A percentile compares a stretch with the other conserved stretches of the same genome.
These are phyloP conservation scores for Darksidea phi DNA, from an alignment of 495 filamentous ascomycete species.

Conservation along the genomic window DNA sequence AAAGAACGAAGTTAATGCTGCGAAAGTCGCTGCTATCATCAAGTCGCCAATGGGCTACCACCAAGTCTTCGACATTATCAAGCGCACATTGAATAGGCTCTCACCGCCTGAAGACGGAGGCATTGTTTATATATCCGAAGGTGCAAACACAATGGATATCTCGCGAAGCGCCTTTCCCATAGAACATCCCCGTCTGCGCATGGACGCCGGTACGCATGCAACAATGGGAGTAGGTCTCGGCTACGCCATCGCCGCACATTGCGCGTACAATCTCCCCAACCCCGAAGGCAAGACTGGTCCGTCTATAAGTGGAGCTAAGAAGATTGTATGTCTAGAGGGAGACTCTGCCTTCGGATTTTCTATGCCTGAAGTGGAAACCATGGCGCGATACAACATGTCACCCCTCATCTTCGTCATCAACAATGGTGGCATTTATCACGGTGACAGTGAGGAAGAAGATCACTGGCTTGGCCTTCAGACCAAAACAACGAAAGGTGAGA, in stretches of 20 bases:
- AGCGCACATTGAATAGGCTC: slow-evolving; percentile 46
- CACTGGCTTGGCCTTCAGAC: slow-evolving; percentile 49
- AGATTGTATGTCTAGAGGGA: slow-evolving; percentile 62
- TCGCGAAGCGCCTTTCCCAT: slow-evolving; percentile 60
- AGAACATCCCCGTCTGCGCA: slow-evolving; percentile 56
- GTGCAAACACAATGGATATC: slow-evolving; percentile 68
- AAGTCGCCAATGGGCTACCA: slow-evolving; percentile 54
- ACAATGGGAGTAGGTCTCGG: slow-evolving; percentile 68
- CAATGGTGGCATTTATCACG: slow-evolving; percentile 65
- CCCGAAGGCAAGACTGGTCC: slow-evolving; percentile 13
- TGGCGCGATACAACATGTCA: slow-evolving; percentile 62
- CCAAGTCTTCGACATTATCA: slow-evolving; percentile 56
- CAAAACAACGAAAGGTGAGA: slow-evolving; percentile 38
- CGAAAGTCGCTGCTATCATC: slow-evolving; percentile 8
- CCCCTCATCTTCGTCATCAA: slow-evolving; percentile 63
- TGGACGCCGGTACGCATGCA: slow-evolving; percentile 64
- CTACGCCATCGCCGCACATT: slow-evolving; percentile 61
- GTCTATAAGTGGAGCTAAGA: slow-evolving; percentile 48
- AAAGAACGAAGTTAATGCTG: slow-evolving; percentile 48
- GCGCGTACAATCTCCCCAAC: slow-evolving; percentile 55
- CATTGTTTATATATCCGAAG: slow-evolving; percentile 64
- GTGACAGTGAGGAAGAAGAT: slow-evolving; percentile 48
- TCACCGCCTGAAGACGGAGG: slow-evolving; percentile 48
- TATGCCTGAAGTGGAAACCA: slow-evolving; percentile 62
- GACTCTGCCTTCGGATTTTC: slow-evolving; percentile 65